These are phyloP conservation scores for Melampsora occidentalis DNA, from an alignment of 1,284 basidiomycete genomes.

Conservation along the genomic window DNA sequence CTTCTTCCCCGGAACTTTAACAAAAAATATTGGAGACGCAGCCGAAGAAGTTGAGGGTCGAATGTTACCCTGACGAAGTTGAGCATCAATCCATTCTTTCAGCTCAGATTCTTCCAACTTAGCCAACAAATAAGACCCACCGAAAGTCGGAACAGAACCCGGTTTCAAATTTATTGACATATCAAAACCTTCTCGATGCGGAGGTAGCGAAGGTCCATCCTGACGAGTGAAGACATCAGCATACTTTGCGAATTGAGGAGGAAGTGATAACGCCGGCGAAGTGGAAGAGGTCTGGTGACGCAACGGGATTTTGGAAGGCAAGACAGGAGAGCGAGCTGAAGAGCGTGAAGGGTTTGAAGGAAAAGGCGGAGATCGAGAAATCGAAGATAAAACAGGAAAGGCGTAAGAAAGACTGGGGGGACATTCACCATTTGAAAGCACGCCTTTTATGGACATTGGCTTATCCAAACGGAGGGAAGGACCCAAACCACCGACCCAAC, in stretches of 20 bases:
- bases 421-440: not conserved
- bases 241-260: not conserved
- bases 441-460: not conserved
- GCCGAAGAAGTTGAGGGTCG: conserved; percentile 13
- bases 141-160: not conserved
- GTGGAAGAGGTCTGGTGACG: no score
- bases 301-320: no score
- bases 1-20: conserved; percentile 43
- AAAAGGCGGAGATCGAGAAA: no score
- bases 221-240: not conserved
- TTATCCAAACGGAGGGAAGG: not conserved
- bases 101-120: not conserved
- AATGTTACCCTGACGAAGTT: conserved; percentile 8
- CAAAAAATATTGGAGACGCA: conserved; percentile 42
- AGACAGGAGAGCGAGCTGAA: no score
- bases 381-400: not conserved
- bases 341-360: no score
- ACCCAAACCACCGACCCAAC: no score
- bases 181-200: conserved; percentile 5
- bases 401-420: not conserved
- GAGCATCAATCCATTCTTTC: not conserved
- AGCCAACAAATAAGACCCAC: conserved; percentile 4
- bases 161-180: conserved; percentile 7
- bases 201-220: not conserved
- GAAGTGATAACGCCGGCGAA: no score